Percentiles rank a stretch among this genome's conserved stretches.
These are phyloP conservation scores for Nitzschia inconspicua DNA, from an alignment of 108 stramenopile genomes.

Conservation along the genomic window DNA sequence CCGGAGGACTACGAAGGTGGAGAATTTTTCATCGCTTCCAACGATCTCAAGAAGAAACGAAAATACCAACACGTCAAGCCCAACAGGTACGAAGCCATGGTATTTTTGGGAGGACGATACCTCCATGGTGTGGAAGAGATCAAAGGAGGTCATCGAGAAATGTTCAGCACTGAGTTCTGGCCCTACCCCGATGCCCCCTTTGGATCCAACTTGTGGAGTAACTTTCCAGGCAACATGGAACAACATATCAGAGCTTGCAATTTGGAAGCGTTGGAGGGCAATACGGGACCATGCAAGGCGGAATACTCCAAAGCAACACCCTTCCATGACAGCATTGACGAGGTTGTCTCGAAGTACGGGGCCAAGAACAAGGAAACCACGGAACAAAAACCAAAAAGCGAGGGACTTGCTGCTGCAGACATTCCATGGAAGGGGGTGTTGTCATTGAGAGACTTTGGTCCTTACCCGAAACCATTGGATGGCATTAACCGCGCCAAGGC, in stretches of 20 bases:
- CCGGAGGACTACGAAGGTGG: conserved; percentile 32
- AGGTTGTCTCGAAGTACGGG: conserved; percentile 17
- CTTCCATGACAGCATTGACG: conserved; percentile 6
- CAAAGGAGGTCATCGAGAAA: conserved; percentile 29
- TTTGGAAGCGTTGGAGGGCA: conserved; percentile 3
- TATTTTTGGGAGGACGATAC: conserved; percentile 34
- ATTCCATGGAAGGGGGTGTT: background rate
- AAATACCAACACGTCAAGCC: conserved; percentile 8
- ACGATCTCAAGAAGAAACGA: background rate
- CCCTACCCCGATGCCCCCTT: conserved; percentile 33
- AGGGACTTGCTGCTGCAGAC: background rate
- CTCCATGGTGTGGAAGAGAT: conserved; percentile 35
- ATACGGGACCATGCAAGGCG: conserved; percentile 6
- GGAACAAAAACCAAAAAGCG: background rate
- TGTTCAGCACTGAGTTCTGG: conserved; percentile 41
- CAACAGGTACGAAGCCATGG: conserved; percentile 29
- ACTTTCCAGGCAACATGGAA: conserved; percentile 21
- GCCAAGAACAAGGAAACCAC: background rate
- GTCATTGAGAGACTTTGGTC: background rate
- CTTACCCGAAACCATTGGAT: no score
- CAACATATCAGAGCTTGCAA: conserved; percentile 23
- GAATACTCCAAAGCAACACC: conserved; percentile 9
- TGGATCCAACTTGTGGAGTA: conserved; percentile 27
- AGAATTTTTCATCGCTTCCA: conserved; percentile 20
- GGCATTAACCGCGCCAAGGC: background rate